Evolutionary conservation across 2,329 filamentous ascomycete genomes (phyloP).

Genomic region (Clarireedia monteithiana): DNA sequence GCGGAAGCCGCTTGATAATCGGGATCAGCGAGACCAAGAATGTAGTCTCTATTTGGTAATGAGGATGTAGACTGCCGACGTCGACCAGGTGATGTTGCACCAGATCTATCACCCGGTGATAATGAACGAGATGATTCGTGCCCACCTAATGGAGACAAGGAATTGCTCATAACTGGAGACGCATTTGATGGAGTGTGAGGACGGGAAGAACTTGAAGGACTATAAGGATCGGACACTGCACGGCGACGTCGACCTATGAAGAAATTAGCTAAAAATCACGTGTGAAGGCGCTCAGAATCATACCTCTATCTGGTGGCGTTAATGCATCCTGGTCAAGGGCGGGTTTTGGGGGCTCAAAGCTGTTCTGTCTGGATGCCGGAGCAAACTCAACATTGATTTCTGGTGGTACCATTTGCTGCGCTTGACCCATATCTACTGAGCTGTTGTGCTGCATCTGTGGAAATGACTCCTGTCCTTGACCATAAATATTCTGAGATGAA

Average conservation of each 20-base stretch:
- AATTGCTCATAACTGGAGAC: constrained; percentile 46
- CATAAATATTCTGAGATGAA: constrained; percentile 43
- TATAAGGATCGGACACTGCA: constrained; percentile 30
- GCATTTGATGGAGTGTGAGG: constrained; percentile 41
- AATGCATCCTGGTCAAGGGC: constrained; percentile 66
- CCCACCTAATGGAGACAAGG: constrained; percentile 39
- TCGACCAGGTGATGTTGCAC: constrained; percentile 36
- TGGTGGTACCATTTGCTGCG: constrained; percentile 76
- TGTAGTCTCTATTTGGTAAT: constrained; percentile 59
- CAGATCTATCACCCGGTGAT: constrained; percentile 50
- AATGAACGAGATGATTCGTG: constrained; percentile 40
- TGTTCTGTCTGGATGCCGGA: constrained; percentile 59
- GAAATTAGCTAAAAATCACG: constrained; percentile 14
- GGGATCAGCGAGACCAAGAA: constrained; percentile 85
- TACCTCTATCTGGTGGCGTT: constrained; percentile 70
- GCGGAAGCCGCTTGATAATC: constrained; percentile 62
- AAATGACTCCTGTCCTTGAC: constrained; percentile 38
- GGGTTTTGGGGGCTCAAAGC: constrained; percentile 58
- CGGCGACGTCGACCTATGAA: constrained; percentile 28
- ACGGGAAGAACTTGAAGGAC: constrained; percentile 36
- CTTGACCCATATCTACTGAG: constrained; percentile 56
- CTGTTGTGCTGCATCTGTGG: constrained; percentile 37
- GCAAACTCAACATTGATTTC: constrained; percentile 93
- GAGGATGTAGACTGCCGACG: constrained; percentile 56
- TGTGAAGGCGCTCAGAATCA: constrained; percentile 15